Percentiles rank a stretch among this genome's conserved stretches.
Evolutionary conservation across 331 rosid species (phyloP).

Genomic region (Quercus tomentella): DNA sequence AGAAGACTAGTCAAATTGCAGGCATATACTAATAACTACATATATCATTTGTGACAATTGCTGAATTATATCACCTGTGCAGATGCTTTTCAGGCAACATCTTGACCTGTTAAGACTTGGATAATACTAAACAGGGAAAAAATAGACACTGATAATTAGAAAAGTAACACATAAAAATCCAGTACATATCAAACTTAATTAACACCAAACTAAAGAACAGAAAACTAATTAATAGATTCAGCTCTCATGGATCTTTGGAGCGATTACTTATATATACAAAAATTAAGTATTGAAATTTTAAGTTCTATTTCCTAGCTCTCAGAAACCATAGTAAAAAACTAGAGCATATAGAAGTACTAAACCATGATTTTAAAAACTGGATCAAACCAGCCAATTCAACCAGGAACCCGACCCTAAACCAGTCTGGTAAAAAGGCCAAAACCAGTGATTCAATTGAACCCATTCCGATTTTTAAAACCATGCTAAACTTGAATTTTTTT

Average conservation of each 20-base stretch:
- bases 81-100: constrained; percentile 97
- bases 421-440: no score
- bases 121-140: constrained; percentile 55
- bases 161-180: constrained; percentile 5
- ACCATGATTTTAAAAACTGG: not conserved
- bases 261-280: not conserved
- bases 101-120: constrained; percentile 99
- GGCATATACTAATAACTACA: constrained; percentile 7
- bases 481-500: no score
- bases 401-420: no score
- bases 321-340: not conserved
- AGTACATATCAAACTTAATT: not conserved
- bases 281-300: not conserved
- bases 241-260: not conserved
- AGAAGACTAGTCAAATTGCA: constrained; percentile 33
- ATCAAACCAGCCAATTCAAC: no score
- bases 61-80: constrained; percentile 67
- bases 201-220: constrained; percentile 3
- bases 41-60: constrained; percentile 1
- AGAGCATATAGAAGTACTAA: constrained; percentile 6
- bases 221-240: constrained; percentile 9
- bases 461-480: no score
- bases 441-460: no score
- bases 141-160: constrained; percentile 24
- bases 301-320: not conserved